A percentile compares a stretch with the other conserved stretches of the same genome.
Evolutionary conservation across 768 basidiomycete species (phyloP).

Genomic region (Sutorius australiensis): DNA sequence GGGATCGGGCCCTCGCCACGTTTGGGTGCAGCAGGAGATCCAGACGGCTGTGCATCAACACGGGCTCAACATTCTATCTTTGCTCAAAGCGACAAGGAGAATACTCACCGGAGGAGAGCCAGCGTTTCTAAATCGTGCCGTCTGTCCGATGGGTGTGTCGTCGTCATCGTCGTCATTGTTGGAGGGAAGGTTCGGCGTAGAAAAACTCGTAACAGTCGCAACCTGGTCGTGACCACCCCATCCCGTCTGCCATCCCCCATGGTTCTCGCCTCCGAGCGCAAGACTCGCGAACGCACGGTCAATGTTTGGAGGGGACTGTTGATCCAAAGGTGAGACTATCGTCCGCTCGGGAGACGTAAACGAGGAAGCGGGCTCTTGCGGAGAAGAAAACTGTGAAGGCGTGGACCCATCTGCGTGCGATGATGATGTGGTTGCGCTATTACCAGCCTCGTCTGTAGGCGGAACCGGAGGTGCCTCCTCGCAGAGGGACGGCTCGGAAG

Average conservation of each 20-base stretch:
- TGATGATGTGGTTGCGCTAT: conserved; percentile 11
- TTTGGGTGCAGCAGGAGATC: conserved; percentile 13
- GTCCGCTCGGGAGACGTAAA: conserved; percentile 25
- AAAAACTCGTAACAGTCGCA: conserved; percentile 13
- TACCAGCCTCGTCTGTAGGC: conserved; percentile 30
- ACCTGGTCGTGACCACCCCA: conserved; percentile 35
- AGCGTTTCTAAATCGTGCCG: conserved; percentile 29
- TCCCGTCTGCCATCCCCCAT: conserved; percentile 52
- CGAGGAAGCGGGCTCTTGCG: conserved; percentile 12
- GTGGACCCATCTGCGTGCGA: conserved; percentile 13
- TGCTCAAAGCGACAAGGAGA: neutral
- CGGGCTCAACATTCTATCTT: neutral
- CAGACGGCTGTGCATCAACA: conserved; percentile 10
- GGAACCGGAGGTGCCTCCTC: conserved; percentile 32
- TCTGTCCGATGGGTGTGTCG: conserved; percentile 61
- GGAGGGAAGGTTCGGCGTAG: conserved; percentile 22
- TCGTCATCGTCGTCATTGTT: conserved; percentile 56
- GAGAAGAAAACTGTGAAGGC: conserved; percentile 4
- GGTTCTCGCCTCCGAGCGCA: conserved; percentile 44
- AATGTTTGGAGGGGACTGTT: conserved; percentile 18
- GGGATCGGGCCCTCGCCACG: conserved; percentile 46
- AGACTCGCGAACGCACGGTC: conserved; percentile 42
- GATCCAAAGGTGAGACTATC: conserved; percentile 30
- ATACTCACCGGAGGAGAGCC: conserved; percentile 24
- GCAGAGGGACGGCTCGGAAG: conserved; percentile 12